Evolutionary conservation across 164 flowering plant species (phyloP).

Genomic region (Tinospora cordifolia): DNA sequence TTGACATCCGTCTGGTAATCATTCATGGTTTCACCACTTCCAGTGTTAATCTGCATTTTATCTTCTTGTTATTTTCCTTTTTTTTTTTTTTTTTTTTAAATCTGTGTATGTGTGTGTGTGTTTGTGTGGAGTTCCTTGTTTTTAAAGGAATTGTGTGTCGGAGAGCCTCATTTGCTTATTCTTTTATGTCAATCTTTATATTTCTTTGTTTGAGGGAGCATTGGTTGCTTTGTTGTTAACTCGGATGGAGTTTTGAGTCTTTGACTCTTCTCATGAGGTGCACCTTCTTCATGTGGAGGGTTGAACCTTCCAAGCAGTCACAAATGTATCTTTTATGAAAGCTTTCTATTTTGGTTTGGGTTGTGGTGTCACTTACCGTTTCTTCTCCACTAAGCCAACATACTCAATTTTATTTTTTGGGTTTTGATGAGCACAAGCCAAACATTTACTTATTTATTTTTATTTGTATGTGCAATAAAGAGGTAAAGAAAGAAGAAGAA

Average conservation of each 20-base stretch:
- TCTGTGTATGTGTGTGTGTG: too few relatives aligned
- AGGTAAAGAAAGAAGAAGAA: too few relatives aligned
- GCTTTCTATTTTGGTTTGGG: too few relatives aligned
- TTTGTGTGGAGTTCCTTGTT: neutral
- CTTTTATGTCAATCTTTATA: neutral
- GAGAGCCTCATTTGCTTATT: neutral
- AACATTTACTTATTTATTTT: too few relatives aligned
- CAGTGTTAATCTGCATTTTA: neutral
- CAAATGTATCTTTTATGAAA: too few relatives aligned
- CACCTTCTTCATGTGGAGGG: neutral
- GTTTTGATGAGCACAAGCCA: too few relatives aligned
- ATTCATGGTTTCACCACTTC: slow-evolving; percentile 3
- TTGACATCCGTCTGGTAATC: slow-evolving; percentile 75
- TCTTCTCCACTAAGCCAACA: too few relatives aligned
- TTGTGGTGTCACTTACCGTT: too few relatives aligned
- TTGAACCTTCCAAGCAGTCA: neutral
- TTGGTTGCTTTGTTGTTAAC: neutral
- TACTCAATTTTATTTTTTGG: too few relatives aligned
- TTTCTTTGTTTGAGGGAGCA: neutral
- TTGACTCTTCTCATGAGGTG: too few relatives aligned
- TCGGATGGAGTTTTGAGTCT: too few relatives aligned
- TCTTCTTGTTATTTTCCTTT: neutral
- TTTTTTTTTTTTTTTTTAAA: neutral
- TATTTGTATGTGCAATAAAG: too few relatives aligned
- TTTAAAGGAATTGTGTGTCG: neutral